These are phyloP conservation scores for Micractinium conductrix DNA, from an alignment of 139 green algal species.

Conservation along the genomic window DNA sequence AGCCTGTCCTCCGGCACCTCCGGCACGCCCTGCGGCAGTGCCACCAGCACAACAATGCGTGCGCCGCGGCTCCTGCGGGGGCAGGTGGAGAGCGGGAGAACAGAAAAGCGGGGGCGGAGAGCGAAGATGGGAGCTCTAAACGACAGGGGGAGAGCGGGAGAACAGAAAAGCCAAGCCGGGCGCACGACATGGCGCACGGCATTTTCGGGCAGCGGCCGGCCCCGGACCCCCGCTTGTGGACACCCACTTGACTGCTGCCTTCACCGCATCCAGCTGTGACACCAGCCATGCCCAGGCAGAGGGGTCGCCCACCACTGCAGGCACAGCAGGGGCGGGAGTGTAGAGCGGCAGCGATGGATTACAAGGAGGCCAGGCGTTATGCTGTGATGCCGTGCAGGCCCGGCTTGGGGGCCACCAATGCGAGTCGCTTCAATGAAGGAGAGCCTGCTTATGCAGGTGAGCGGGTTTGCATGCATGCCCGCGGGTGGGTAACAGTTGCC, in stretches of 20 bases:
- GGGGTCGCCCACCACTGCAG: slow-evolving; percentile 49
- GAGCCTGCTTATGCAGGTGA: too few relatives aligned
- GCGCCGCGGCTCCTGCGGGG: slow-evolving; percentile 13
- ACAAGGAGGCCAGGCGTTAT: too few relatives aligned
- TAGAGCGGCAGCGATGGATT: not conserved
- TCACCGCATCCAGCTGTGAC: slow-evolving; percentile 54
- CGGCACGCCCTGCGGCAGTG: not conserved
- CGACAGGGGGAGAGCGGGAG: too few relatives aligned
- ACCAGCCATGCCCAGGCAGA: slow-evolving; percentile 44
- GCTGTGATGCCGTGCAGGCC: too few relatives aligned
- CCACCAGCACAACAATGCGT: slow-evolving; percentile 25
- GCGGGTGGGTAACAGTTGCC: not conserved
- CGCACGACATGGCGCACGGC: too few relatives aligned
- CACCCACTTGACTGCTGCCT: slow-evolving; percentile 16
- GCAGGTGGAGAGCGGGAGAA: not conserved
- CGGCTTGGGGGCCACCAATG: too few relatives aligned
- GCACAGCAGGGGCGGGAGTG: not conserved
- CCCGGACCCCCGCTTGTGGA: too few relatives aligned
- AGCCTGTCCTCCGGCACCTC: slow-evolving; percentile 54
- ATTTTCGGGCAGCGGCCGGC: too few relatives aligned
- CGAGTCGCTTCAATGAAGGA: too few relatives aligned
- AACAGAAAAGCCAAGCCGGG: too few relatives aligned
- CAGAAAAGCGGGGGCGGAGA: not conserved
- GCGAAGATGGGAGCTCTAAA: too few relatives aligned
- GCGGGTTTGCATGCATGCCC: not conserved